A percentile compares a stretch with the other conserved stretches of the same genome.
These are phyloP conservation scores for Priceomyces castillae DNA, from an alignment of 805 yeast species.

Conservation along the genomic window DNA sequence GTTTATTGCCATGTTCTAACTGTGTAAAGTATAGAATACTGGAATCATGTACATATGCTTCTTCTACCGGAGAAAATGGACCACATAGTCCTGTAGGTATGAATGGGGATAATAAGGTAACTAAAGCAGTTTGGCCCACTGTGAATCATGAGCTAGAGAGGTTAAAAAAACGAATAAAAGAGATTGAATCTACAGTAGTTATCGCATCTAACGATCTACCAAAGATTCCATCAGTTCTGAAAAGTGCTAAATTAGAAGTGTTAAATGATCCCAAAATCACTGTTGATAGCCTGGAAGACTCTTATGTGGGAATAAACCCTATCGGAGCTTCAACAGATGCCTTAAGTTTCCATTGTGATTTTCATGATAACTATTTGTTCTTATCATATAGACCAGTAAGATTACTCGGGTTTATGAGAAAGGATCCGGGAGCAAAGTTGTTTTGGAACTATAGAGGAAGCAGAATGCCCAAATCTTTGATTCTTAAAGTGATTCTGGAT, in stretches of 20 bases:
- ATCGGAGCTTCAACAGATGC: constrained; percentile 3
- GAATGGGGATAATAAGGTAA: neutral
- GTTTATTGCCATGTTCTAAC: constrained; percentile 15
- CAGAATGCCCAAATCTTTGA: constrained; percentile 1
- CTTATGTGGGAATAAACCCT: constrained; percentile 5
- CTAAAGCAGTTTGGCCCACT: constrained; percentile 1
- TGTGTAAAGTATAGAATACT: constrained; percentile 6
- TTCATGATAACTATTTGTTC: constrained; percentile 5
- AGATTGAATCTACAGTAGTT: constrained; percentile 9
- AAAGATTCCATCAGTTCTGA: neutral
- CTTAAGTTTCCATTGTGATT: constrained; percentile 7
- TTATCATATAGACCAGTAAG: constrained; percentile 5
- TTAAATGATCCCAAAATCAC: neutral
- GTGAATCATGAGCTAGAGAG: constrained; percentile 5
- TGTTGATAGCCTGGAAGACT: neutral
- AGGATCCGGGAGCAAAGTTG: constrained; percentile 6
- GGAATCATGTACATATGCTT: constrained; percentile 8
- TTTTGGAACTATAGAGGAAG: constrained; percentile 4
- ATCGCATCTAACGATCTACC: constrained; percentile 3
- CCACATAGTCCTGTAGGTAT: neutral
- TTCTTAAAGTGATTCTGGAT: constrained; percentile 4
- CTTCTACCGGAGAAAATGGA: neutral
- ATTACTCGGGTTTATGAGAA: constrained; percentile 5
- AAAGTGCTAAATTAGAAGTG: neutral
- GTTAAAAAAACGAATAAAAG: constrained; percentile 4